phyloP scores from a whole-genome alignment of 202 grass and related monocot genomes.

The Dendrocalamus latiflorus region DNA sequence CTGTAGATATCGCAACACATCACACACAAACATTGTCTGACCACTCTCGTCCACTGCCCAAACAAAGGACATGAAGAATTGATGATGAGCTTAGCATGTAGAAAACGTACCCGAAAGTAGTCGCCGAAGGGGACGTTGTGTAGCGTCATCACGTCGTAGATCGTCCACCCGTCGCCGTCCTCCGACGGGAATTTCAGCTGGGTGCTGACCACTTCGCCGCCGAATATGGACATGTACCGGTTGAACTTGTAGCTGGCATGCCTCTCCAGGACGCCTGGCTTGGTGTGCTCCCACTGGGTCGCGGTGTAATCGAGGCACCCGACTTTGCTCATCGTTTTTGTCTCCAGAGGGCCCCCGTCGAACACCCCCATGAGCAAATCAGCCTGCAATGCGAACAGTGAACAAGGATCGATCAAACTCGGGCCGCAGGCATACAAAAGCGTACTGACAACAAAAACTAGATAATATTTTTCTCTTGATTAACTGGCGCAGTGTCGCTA shows the following conservation, averaged over 20 bases:
- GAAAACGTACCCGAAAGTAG: slow-evolving; percentile 43
- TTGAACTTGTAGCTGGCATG: slow-evolving; percentile 70
- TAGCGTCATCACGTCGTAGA: slow-evolving; percentile 62
- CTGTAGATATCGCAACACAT: slow-evolving; percentile 7
- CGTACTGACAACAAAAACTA: not conserved
- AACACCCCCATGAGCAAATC: slow-evolving; percentile 62
- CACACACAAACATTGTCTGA: not conserved
- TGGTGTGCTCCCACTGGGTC: slow-evolving; percentile 47
- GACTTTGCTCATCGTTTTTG: slow-evolving; percentile 49
- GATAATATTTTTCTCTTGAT: not conserved
- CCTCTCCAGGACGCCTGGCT: slow-evolving; percentile 50
- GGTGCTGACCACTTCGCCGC: slow-evolving; percentile 70
- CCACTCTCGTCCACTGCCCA: not conserved
- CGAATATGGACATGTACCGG: slow-evolving; percentile 71
- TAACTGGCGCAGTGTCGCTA: not conserved
- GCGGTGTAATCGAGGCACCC: slow-evolving; percentile 69
- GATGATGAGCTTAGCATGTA: not conserved
- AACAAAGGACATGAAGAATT: not conserved
- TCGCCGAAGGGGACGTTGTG: slow-evolving; percentile 75
- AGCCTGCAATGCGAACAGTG: slow-evolving; percentile 27
- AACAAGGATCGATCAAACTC: not conserved
- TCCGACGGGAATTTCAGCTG: slow-evolving; percentile 48
- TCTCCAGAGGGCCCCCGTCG: slow-evolving; percentile 53
- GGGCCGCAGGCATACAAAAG: not conserved
- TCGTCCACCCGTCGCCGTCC: slow-evolving; percentile 53